Conservation (phyloP, 441 rosid species). For the Croton setiger region DNA sequence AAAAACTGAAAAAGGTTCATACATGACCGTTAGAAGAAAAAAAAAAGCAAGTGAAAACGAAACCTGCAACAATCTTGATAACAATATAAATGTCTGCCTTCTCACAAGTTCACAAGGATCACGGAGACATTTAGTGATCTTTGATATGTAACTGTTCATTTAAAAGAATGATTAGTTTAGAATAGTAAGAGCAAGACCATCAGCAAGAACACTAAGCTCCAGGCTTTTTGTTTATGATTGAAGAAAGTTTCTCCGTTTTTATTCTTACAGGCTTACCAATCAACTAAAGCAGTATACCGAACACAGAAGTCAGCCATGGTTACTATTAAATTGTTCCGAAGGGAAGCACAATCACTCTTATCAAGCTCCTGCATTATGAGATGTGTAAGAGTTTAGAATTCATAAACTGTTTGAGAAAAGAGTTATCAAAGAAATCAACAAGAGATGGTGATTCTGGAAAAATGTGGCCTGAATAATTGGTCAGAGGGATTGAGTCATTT, state of each 20-base stretch:
- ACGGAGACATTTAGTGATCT: slow-evolving; percentile 76
- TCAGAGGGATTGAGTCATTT: not conserved
- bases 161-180: slow-evolving; percentile 27
- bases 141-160: slow-evolving; percentile 67
- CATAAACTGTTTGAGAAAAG: too few relatives aligned
- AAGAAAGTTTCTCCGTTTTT: slow-evolving; percentile 4
- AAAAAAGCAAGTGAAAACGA: not conserved
- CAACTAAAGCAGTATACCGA: slow-evolving; percentile 84
- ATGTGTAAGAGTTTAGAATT: not conserved
- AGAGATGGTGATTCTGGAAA: not conserved
- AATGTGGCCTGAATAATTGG: not conserved
- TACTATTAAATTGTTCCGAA: slow-evolving; percentile 89
- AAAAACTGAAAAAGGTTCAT: slow-evolving; percentile 3
- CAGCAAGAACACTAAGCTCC: not conserved
- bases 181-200: slow-evolving; percentile 12
- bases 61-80: slow-evolving; percentile 92
- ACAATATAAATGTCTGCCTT: slow-evolving; percentile 88
- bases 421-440: not conserved
- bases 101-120: slow-evolving; percentile 94
- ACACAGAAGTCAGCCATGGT: slow-evolving; percentile 92
- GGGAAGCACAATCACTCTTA: slow-evolving; percentile 80
- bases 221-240: not conserved
- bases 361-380: slow-evolving; percentile 74
- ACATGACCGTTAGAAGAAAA: not conserved
- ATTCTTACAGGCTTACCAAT: slow-evolving; percentile 58